Evolutionary conservation across 2,329 filamentous ascomycete genomes (phyloP), one percentile per base, ranked within the genome.

Genomic region (Sporothrix brasiliensis): DNA sequence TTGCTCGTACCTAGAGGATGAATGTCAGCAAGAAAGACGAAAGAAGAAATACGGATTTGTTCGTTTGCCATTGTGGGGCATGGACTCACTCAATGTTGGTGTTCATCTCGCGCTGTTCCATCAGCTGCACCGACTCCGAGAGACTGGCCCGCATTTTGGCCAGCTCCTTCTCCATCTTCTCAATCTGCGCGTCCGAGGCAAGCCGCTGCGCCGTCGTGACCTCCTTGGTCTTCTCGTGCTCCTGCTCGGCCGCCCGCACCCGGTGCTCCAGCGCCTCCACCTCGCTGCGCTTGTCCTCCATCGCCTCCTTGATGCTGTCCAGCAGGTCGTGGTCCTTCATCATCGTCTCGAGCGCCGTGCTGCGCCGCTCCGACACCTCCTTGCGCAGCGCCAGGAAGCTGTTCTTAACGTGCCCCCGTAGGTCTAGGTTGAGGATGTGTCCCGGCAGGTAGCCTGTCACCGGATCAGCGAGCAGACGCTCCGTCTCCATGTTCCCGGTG

Each of bases 91-190:
- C 94, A 75, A 98, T 95, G 72, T 94, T 96, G 14, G 93, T 95
- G 76, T 94, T 97, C 88, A 98, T 97, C 83, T 98, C 94, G 69
- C 92, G 86, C 80, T 97, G 94, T 79, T 97, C 93, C 87, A 97
- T 91, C 63, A 97, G 81, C 80, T 97, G 92, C 68, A 97, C 91
- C 47, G 90, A 93, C 79, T 97, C 94, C 2, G 88, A 90, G 41
- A 97, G 83, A 13, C 90, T 91, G 2, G 91, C 88, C 54, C 94
- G 87, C 92, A 98, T 97, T 79, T 93, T 92, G 61, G 92, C 91
- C n/a, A 99, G 83, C 79, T 99, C 94, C 80, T 97, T 97, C 81
- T 99, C 95, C 91, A 97, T 96, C 83, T 95, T 95, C 81, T 99
- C 95, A 76, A 99, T 97, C 79, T 98, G 94, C 10, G 94, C 89